Percentiles rank a stretch among this genome's conserved stretches.
Conservation (phyloP, 768 basidiomycete species). For the Botryobasidium botryosum region DNA sequence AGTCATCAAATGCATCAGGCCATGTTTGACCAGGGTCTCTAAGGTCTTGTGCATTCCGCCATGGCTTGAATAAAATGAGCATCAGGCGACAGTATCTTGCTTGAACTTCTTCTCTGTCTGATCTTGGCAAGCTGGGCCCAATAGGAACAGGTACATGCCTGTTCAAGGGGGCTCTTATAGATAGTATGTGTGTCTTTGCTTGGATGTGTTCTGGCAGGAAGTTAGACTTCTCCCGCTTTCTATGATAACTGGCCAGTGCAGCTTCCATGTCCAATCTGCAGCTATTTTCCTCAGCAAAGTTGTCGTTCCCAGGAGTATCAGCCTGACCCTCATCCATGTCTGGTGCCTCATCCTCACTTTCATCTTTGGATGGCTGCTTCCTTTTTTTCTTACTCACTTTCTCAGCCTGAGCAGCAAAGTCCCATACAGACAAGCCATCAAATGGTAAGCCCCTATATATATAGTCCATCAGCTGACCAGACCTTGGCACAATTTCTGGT, state of each 20-base stretch:
- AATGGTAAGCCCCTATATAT: too few relatives aligned
- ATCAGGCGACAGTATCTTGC: constrained; percentile 22
- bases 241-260: too few relatives aligned
- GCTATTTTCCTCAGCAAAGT: too few relatives aligned
- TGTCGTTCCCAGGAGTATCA: too few relatives aligned
- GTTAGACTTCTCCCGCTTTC: constrained; percentile 2
- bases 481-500: too few relatives aligned
- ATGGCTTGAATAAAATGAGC: constrained; percentile 30
- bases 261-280: too few relatives aligned
- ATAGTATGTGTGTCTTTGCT: constrained; percentile 15
- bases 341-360: too few relatives aligned
- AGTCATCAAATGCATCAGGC: constrained; percentile 18
- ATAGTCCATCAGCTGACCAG: too few relatives aligned
- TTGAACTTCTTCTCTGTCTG: constrained; percentile 14
- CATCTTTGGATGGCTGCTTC: constrained; percentile 3
- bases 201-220: constrained; percentile 12
- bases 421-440: constrained; percentile 16
- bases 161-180: constrained; percentile 1
- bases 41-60: constrained; percentile 20
- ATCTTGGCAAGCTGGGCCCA: constrained; percentile 21
- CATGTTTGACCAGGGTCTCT: constrained; percentile 13
- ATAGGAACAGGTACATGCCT: constrained; percentile 21
- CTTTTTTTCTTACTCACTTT: constrained; percentile 12
- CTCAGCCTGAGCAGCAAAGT: constrained; percentile 16
- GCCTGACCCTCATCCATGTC: too few relatives aligned